phyloP scores from a whole-genome alignment of 768 basidiomycete genomes.

The Mycena latifolia region DNA sequence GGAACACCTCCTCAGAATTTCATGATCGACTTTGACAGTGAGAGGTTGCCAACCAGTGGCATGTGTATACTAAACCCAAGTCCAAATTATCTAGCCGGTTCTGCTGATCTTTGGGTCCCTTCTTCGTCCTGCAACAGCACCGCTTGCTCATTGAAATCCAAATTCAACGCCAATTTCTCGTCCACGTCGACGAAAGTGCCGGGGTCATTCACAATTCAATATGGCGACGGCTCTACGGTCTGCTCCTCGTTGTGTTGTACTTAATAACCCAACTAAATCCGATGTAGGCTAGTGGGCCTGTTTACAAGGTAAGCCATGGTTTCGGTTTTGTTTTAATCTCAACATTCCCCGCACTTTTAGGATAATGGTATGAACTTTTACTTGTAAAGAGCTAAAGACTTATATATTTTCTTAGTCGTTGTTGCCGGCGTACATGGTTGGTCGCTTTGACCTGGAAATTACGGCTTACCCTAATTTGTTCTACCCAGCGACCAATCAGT shows the following conservation, averaged over 20 bases:
- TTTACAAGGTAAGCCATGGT: constrained; percentile 47
- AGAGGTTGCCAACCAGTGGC: no score
- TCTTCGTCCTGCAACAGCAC: constrained; percentile 42
- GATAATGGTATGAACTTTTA: constrained; percentile 14
- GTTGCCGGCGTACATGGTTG: constrained; percentile 30
- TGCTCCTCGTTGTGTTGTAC: not conserved
- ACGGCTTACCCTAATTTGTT: no score
- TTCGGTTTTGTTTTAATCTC: not conserved
- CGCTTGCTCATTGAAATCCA: constrained; percentile 45
- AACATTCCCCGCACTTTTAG: not conserved
- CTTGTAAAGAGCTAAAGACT: not conserved
- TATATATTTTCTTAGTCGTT: constrained; percentile 5
- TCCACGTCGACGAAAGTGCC: constrained; percentile 44
- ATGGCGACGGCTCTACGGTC: constrained; percentile 55
- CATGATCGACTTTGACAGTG: constrained; percentile 56
- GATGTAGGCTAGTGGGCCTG: constrained; percentile 49
- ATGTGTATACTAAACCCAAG: no score
- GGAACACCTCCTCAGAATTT: constrained; percentile 52
- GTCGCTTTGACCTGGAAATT: no score
- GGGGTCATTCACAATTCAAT: constrained; percentile 52
- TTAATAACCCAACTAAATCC: not conserved
- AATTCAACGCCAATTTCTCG: constrained; percentile 44
- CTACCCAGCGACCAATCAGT: constrained; percentile 3
- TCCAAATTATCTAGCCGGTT: constrained; percentile 27
- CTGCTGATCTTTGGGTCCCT: constrained; percentile 45